These are phyloP conservation scores for Trifolium pratense DNA, from an alignment of 306 rosid species.

Conservation along the genomic window DNA sequence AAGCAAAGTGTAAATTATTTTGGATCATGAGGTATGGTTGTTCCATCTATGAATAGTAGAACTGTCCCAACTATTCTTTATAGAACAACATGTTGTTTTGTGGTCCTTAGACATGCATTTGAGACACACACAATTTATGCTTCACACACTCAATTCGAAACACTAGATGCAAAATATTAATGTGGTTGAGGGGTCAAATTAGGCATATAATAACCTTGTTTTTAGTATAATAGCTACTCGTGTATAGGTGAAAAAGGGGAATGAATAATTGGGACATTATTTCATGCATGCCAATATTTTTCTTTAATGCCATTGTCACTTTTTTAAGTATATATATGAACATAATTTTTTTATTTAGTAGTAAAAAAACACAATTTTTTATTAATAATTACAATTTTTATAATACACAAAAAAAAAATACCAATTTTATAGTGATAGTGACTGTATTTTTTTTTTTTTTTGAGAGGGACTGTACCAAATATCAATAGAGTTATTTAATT, in stretches of 20 bases:
- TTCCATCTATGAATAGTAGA: conserved; percentile 24
- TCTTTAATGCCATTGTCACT: not conserved
- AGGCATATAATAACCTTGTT: conserved; percentile 6
- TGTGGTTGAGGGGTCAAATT: conserved; percentile 14
- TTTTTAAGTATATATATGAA: too few relatives aligned
- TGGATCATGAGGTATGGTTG: conserved; percentile 23
- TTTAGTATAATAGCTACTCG: conserved; percentile 2
- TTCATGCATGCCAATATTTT: not conserved
- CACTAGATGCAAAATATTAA: conserved; percentile 4
- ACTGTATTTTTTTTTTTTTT: too few relatives aligned
- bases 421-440: too few relatives aligned
- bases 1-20: not conserved
- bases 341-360: too few relatives aligned
- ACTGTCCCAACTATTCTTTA: conserved; percentile 38
- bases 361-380: too few relatives aligned
- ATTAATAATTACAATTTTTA: too few relatives aligned
- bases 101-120: conserved; percentile 19
- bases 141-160: not conserved
- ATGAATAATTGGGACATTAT: not conserved
- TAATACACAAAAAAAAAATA: too few relatives aligned
- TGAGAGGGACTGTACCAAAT: too few relatives aligned
- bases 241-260: not conserved
- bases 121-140: conserved; percentile 13
- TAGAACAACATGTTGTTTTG: conserved; percentile 5
- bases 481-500: too few relatives aligned